phyloP scores from a whole-genome alignment of 2,329 filamentous ascomycete genomes.

The Aspergillus ochraceus region DNA sequence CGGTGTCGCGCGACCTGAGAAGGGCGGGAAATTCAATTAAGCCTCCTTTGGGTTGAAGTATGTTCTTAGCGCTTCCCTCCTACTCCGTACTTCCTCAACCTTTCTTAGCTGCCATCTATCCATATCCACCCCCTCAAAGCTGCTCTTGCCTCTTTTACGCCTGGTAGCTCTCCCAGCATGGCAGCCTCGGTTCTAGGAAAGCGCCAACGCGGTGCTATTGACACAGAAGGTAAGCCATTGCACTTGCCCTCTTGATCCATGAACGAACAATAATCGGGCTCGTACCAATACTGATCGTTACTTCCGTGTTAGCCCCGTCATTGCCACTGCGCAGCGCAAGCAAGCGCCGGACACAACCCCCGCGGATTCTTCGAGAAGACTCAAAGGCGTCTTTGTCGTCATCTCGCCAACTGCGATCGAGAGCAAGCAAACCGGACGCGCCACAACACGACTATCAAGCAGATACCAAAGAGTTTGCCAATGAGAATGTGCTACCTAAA shows the following conservation, averaged over 20 bases:
- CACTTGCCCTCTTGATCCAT: slow-evolving; percentile 7
- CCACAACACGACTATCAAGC: slow-evolving; percentile 31
- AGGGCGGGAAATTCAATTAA: slow-evolving; percentile 16
- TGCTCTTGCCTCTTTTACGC: slow-evolving; percentile 23
- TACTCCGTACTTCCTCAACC: background rate
- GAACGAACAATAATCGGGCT: background rate
- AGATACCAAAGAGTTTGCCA: slow-evolving; percentile 19
- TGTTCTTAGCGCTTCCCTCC: background rate
- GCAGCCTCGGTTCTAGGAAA: slow-evolving; percentile 45
- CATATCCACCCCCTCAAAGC: slow-evolving; percentile 4
- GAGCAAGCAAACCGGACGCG: slow-evolving; percentile 29
- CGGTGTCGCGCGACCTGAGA: slow-evolving; percentile 7
- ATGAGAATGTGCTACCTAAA: slow-evolving; percentile 48
- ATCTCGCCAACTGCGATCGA: slow-evolving; percentile 37
- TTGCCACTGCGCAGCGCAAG: slow-evolving; percentile 42
- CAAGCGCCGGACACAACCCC: slow-evolving; percentile 50
- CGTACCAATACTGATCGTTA: slow-evolving; percentile 11
- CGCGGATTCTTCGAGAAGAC: slow-evolving; percentile 39
- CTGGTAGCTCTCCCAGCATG: slow-evolving; percentile 29
- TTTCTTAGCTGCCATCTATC: background rate
- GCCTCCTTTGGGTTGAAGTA: slow-evolving; percentile 17
- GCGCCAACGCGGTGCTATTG: slow-evolving; percentile 40
- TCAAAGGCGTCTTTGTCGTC: slow-evolving; percentile 24
- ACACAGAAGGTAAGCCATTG: slow-evolving; percentile 41
- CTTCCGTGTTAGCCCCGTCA: slow-evolving; percentile 17